Base-by-base conservation (phyloP, 2,329 filamentous ascomycete species). In the Alternaria dauci region DNA sequence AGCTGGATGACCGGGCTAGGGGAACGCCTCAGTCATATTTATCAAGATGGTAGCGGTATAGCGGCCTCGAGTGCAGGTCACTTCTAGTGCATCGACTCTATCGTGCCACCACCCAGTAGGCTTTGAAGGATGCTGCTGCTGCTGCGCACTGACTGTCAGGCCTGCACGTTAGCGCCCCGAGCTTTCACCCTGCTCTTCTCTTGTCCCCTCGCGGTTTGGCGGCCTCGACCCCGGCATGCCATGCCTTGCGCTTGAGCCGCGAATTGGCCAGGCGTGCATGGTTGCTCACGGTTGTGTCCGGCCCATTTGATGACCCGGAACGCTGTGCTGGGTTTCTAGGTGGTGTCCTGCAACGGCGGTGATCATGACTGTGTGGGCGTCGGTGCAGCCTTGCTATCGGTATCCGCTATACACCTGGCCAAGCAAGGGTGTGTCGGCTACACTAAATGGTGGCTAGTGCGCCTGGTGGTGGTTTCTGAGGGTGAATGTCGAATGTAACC, bases 241-340 rank as follows among this genome's bases (percentile, higher is more conserved):
- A 62, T 63, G 70, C 58, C 56, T 68, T 66, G 65, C 67, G 69
- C 73, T 74, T 71, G 70, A 76, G 74, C 74, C 74, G 70, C 73
- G 68, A 67, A 58, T 51, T 68, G 70, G 67, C 66, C 58, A 67
- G 68, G 58, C 59, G 57, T 59, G 50, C 58, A 65, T 68, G 57
- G 67, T 61, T 61, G 66, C 60, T 67, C 59, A 72, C 70, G 73
- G 73, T 71, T 72, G 69, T 64, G 72, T 70, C 74, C 73, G 74
- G 73, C 65, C 75, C 71, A 73, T 69, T 73, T 65, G 68, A 68
- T 67, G 67, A 68, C 71, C 73, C 72, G 75, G 73, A 73, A 76
- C 74, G 62, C 64, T 60, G 60, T 66, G 65, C 71, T 72, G 73
- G 73, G 72, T 68, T 53, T 41, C 38, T 59, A 53, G 52, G 53